Conservation (phyloP, 2,329 filamentous ascomycete species). For the Fusarium dlaminii region DNA sequence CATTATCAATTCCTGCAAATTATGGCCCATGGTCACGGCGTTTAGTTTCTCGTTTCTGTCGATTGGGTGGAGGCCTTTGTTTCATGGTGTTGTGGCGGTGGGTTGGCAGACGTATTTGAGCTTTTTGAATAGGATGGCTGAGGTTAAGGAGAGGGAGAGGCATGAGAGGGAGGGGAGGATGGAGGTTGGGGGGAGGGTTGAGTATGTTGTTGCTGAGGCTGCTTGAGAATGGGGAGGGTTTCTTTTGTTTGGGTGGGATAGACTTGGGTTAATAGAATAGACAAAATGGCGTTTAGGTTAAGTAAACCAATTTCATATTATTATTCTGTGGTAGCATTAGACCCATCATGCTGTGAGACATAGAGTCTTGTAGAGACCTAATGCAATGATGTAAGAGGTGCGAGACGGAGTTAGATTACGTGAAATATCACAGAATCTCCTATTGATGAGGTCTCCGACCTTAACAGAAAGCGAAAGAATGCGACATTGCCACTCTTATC, state of each 20-base stretch:
- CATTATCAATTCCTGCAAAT: conserved; percentile 80
- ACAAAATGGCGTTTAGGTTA: conserved; percentile 2
- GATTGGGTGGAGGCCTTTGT: conserved; percentile 81
- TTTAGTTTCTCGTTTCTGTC: conserved; percentile 88
- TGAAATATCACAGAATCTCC: no score
- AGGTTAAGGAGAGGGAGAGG: conserved; percentile 48
- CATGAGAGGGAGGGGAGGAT: neutral
- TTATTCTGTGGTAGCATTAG: no score
- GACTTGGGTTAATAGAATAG: neutral
- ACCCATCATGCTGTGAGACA: no score
- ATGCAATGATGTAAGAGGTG: no score
- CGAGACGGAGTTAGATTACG: no score
- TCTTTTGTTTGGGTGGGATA: conserved; percentile 1
- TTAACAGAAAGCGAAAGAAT: no score
- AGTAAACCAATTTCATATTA: no score
- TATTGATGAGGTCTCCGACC: no score
- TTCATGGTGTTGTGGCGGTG: conserved; percentile 81
- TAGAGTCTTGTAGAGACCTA: no score
- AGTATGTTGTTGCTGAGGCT: neutral
- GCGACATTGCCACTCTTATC: no score
- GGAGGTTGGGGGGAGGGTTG: neutral
- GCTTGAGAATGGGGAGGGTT: neutral
- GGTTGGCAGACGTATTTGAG: conserved; percentile 94
- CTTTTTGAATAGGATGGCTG: conserved; percentile 79
- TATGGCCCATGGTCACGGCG: conserved; percentile 89